These are phyloP conservation scores for Vishniacozyma victoriae DNA, from an alignment of 768 basidiomycete genomes.

Conservation along the genomic window DNA sequence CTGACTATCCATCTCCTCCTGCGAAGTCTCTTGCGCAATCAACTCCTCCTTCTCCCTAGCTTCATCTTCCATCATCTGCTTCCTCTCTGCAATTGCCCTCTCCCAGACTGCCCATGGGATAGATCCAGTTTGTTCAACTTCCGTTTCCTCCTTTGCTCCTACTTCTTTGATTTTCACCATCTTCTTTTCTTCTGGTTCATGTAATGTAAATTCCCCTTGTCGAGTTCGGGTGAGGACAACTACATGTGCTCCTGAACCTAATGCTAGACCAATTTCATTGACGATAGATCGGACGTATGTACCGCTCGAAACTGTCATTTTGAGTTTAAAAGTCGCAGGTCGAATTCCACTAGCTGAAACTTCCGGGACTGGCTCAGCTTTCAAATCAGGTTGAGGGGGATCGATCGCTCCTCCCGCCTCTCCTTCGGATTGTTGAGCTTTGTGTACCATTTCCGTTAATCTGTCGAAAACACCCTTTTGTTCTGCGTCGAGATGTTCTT, in stretches of 20 bases:
- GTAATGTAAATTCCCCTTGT: conserved; percentile 65
- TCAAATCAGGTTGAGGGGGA: conserved; percentile 21
- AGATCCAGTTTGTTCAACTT: background rate
- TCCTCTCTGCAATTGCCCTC: conserved; percentile 55
- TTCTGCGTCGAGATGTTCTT: conserved; percentile 60
- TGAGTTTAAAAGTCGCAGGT: conserved; percentile 76
- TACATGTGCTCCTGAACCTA: conserved; percentile 88
- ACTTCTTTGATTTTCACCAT: background rate
- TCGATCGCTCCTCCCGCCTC: conserved; percentile 2
- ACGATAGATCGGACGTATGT: conserved; percentile 95
- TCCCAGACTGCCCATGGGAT: conserved; percentile 44
- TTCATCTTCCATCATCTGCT: conserved; percentile 47
- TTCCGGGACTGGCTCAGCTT: conserved; percentile 21
- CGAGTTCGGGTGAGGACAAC: conserved; percentile 82
- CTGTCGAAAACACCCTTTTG: conserved; percentile 65
- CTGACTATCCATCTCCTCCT: conserved; percentile 47
- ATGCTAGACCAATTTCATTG: conserved; percentile 77
- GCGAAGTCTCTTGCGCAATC: conserved; percentile 14
- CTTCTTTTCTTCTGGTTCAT: conserved; percentile 23
- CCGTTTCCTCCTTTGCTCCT: conserved; percentile 3
- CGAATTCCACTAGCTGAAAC: conserved; percentile 23
- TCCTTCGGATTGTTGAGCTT: conserved; percentile 10
- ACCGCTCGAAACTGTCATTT: conserved; percentile 90
- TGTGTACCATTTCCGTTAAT: conserved; percentile 52
- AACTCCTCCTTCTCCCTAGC: conserved; percentile 32